phyloP scores from a whole-genome alignment of 148 eudicot species.

The Cornus florida region DNA sequence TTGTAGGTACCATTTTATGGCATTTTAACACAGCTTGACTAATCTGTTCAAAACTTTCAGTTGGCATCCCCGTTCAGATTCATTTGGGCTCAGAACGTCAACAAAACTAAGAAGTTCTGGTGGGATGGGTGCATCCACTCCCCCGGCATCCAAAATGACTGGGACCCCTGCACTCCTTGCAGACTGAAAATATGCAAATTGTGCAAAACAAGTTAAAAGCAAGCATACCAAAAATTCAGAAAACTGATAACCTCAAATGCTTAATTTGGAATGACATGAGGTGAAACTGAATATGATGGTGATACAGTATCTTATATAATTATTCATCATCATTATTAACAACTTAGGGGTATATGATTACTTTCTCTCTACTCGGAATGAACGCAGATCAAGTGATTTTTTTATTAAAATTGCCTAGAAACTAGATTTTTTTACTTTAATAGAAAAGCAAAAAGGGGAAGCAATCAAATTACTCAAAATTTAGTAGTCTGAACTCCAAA shows the following conservation, averaged over 20 bases:
- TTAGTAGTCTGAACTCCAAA: no score
- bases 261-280: no score
- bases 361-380: no score
- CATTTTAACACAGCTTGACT: conserved; percentile 69
- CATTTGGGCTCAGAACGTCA: conserved; percentile 79
- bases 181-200: conserved; percentile 36
- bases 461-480: no score
- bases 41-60: conserved; percentile 73
- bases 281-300: no score
- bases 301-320: no score
- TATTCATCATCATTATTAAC: no score
- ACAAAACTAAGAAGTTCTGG: conserved; percentile 44
- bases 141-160: conserved; percentile 77
- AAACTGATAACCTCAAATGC: background rate
- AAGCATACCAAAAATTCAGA: background rate
- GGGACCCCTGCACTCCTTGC: conserved; percentile 67
- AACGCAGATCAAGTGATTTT: no score
- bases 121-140: conserved; percentile 72
- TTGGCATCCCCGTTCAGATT: conserved; percentile 79
- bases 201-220: background rate
- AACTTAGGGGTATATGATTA: no score
- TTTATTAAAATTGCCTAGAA: no score
- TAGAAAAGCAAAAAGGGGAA: no score
- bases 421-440: no score
- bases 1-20: conserved; percentile 53